Conservation (phyloP, 1,284 basidiomycete genomes). For the Malassezia dermatis region DNA sequence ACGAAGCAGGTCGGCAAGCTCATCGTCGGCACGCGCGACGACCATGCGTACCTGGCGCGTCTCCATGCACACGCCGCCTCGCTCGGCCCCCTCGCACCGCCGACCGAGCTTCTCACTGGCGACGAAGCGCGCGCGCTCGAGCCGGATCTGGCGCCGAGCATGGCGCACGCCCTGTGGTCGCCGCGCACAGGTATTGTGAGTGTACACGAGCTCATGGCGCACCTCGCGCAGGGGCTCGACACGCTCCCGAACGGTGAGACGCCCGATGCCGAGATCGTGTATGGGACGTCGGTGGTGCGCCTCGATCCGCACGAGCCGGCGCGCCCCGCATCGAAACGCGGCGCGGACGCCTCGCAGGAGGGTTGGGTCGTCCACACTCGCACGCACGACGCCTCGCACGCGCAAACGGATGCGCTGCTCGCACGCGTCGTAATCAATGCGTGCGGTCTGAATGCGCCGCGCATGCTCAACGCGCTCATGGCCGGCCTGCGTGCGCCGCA, state of each 20-base stretch:
- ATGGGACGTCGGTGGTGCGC: constrained; percentile 74
- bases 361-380: constrained; percentile 55
- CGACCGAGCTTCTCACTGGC: constrained; percentile 58
- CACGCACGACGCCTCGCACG: constrained; percentile 25
- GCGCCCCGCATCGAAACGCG: constrained; percentile 18
- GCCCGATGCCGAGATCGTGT: constrained; percentile 64
- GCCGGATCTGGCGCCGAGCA: constrained; percentile 64
- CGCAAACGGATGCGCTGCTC: constrained; percentile 61
- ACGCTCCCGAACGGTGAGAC: constrained; percentile 41
- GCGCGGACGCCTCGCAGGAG: constrained; percentile 30
- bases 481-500: constrained; percentile 8
- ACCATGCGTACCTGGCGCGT: constrained; percentile 24
- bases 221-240: constrained; percentile 65
- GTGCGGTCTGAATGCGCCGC: constrained; percentile 61
- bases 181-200: constrained; percentile 85
- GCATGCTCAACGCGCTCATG: constrained; percentile 35
- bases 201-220: constrained; percentile 66
- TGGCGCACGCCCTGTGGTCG: constrained; percentile 66
- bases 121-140: constrained; percentile 67
- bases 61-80: constrained; percentile 24
- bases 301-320: constrained; percentile 58
- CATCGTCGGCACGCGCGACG: constrained; percentile 40
- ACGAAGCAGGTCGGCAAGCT: constrained; percentile 67
- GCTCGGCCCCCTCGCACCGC: constrained; percentile 47
- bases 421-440: constrained; percentile 76